Conservation (phyloP, 768 basidiomycete genomes). For the Pluteus cervinus region DNA sequence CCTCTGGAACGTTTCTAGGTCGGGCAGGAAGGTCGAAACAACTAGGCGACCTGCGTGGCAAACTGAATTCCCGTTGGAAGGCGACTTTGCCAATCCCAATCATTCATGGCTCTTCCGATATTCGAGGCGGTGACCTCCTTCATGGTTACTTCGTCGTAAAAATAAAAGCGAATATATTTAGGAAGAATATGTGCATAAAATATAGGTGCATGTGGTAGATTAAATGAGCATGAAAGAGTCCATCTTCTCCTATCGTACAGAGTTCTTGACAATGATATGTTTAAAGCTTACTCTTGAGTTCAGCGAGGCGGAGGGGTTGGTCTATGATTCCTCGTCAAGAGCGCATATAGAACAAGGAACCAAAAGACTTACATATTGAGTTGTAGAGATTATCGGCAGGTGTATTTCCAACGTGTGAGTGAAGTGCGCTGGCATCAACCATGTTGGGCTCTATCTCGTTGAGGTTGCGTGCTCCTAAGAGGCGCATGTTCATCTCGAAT, state of each 20-base stretch:
- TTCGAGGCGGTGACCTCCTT: neutral
- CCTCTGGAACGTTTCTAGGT: neutral
- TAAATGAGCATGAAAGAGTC: neutral
- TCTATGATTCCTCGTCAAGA: neutral
- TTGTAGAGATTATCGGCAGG: neutral
- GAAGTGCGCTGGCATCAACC: constrained; percentile 27
- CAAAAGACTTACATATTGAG: neutral
- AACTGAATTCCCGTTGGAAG: neutral
- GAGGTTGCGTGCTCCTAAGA: constrained; percentile 79
- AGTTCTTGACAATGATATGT: neutral
- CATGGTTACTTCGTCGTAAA: neutral
- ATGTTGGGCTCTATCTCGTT: constrained; percentile 80
- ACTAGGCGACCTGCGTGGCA: neutral
- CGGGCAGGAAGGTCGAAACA: neutral
- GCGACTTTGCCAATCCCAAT: constrained; percentile 3
- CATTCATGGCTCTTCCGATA: constrained; percentile 1
- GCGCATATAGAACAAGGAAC: neutral
- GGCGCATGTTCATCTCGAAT: constrained; percentile 96
- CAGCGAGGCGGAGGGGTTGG: neutral
- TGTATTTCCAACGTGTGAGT: neutral
- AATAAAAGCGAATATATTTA: neutral
- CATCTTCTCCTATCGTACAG: neutral
- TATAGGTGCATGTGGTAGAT: neutral
- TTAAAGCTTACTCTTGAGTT: neutral
- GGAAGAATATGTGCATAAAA: neutral